Evolutionary conservation across 1,284 basidiomycete species (phyloP).

Genomic region (Inonotus obliquus): DNA sequence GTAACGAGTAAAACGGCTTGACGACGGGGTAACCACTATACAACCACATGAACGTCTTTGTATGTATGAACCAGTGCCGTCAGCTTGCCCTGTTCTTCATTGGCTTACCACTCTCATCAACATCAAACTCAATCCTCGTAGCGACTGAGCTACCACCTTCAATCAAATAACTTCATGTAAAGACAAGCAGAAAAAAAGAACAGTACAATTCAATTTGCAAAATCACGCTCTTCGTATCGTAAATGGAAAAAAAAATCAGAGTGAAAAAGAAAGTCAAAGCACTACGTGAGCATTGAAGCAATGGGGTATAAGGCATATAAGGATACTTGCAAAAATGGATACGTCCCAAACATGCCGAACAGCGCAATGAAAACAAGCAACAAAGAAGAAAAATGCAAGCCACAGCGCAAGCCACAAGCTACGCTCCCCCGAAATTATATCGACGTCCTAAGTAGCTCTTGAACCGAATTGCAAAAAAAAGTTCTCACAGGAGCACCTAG

Average conservation of each 20-base stretch:
- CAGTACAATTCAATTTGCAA: neutral
- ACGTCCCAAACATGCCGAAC: constrained; percentile 9
- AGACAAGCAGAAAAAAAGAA: neutral
- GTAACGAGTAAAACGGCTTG: neutral
- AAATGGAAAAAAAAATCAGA: neutral
- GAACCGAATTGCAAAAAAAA: neutral
- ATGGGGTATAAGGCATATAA: constrained; percentile 14
- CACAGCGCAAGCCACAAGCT: neutral
- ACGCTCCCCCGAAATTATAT: neutral
- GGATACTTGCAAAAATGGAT: constrained; percentile 6
- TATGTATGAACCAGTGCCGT: too few relatives aligned
- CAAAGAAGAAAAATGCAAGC: neutral
- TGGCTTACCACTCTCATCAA: neutral
- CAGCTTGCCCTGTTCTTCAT: neutral
- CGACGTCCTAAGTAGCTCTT: neutral
- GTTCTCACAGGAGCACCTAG: neutral
- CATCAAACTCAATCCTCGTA: neutral
- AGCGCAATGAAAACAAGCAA: neutral
- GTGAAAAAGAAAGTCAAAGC: neutral
- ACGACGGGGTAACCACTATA: constrained; percentile 1
- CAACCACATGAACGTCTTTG: neutral
- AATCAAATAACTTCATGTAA: neutral
- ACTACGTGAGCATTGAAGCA: neutral
- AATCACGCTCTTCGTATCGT: neutral
- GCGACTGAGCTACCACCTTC: neutral